Conservation (phyloP, 495 filamentous ascomycete genomes). For the Hypoxylon crocopeplum region DNA sequence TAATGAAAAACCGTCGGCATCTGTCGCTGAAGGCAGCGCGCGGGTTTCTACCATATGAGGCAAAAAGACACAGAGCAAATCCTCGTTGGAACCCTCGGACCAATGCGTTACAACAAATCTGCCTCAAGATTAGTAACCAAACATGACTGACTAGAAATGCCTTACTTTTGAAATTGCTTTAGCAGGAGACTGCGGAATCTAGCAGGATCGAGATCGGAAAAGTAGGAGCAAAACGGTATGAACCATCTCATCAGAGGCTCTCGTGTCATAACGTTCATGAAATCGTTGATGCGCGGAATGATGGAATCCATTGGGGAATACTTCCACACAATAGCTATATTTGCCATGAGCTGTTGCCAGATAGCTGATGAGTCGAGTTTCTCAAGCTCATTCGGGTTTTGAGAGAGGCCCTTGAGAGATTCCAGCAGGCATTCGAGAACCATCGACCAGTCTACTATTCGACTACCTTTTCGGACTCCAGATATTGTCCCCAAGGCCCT, state of each 20-base stretch:
- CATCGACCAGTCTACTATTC: slow-evolving; percentile 74
- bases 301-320: slow-evolving; percentile 81
- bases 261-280: slow-evolving; percentile 68
- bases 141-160: background rate
- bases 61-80: slow-evolving; percentile 71
- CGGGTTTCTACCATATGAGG: slow-evolving; percentile 69
- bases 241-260: slow-evolving; percentile 72
- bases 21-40: slow-evolving; percentile 52
- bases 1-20: slow-evolving; percentile 63
- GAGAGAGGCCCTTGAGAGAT: slow-evolving; percentile 56
- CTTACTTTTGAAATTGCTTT: slow-evolving; percentile 79
- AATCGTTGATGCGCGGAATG: slow-evolving; percentile 67
- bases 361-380: slow-evolving; percentile 52
- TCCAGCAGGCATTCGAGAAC: slow-evolving; percentile 65
- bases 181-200: slow-evolving; percentile 78
- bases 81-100: slow-evolving; percentile 66
- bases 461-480: slow-evolving; percentile 76
- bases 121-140: slow-evolving; percentile 29
- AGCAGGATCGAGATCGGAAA: slow-evolving; percentile 73
- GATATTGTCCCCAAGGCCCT: slow-evolving; percentile 71
- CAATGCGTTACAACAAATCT: slow-evolving; percentile 78
- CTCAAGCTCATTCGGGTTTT: slow-evolving; percentile 43
- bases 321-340: slow-evolving; percentile 72
- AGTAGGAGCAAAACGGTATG: slow-evolving; percentile 81
- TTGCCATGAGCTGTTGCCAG: slow-evolving; percentile 64